Evolutionary conservation across 306 rosid species (phyloP), one percentile per base, ranked within the genome.

Genomic region (Lithocarpus polystachyus): DNA sequence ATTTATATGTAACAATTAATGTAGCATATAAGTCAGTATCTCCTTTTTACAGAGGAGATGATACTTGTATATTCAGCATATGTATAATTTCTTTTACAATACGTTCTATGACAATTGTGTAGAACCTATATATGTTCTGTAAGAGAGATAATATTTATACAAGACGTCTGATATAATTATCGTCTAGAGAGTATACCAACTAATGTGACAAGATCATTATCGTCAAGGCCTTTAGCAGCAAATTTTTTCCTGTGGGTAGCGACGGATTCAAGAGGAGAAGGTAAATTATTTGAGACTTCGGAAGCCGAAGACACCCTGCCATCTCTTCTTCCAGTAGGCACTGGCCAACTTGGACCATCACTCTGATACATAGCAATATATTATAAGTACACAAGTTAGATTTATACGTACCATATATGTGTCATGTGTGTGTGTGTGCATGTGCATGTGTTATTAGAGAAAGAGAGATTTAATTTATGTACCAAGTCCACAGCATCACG

Each of bases 211-310:
- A 92, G 96, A 79, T 94, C 92, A 45, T 87, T 90, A 56, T 84
- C 92, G 56, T 83, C 78, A 1, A 94, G 90, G 81, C 96, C 94
- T 89, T 92, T 92, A 40, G 88, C 85, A 18, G 87, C 87, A 82
- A 90, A 88, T 23, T 94, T 89, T 84, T 90, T 83, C 62, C 83
- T 87, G 35, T 85, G 94, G 60, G 76, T 75, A 31, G 89, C 84
- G 53, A 94, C 80, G 4, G 94, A 56, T 45, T 92, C 97, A 6
- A 92, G 89, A 31, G 98, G 97, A 82, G 98, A 94, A 59, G 98
- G 96, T 60, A 92, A 28, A 48, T 77, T 48, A 13, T 13, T 86
- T 19, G 92, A 82, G 35, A 93, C 91, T 77, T 84, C 84, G 26
- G 88, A 85, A 55, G 83, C 69, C 28, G 52, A 81, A 28, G 97